Conservation (phyloP, 495 filamentous ascomycete species). For the Xylaria venustula region DNA sequence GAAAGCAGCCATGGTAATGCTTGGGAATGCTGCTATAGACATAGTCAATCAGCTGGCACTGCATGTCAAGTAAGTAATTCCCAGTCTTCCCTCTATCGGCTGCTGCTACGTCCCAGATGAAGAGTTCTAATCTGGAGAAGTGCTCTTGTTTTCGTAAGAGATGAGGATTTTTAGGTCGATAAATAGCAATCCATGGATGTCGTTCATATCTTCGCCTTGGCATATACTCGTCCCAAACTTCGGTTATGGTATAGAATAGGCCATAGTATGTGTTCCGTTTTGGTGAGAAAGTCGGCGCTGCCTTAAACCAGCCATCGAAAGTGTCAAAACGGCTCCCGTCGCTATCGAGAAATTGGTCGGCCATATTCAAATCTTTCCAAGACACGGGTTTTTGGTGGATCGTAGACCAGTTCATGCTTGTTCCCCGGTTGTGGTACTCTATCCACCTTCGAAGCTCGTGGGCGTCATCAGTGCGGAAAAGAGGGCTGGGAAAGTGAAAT, state of each 20-base stretch:
- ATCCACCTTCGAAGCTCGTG: constrained; percentile 16
- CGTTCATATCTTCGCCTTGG: constrained; percentile 17
- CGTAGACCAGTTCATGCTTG: constrained; percentile 10
- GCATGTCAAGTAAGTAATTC: constrained; percentile 35
- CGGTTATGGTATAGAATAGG: constrained; percentile 46
- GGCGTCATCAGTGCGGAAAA: constrained; percentile 9
- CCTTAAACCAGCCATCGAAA: constrained; percentile 37
- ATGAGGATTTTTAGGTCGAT: constrained; percentile 36
- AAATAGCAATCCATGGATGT: constrained; percentile 44
- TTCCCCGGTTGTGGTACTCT: background rate
- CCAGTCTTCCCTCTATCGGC: constrained; percentile 7
- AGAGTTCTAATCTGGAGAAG: constrained; percentile 30
- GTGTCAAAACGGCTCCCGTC: constrained; percentile 28
- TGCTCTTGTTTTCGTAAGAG: background rate
- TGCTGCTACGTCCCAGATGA: constrained; percentile 46
- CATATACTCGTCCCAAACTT: constrained; percentile 32
- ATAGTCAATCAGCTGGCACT: constrained; percentile 35
- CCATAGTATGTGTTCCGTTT: constrained; percentile 36
- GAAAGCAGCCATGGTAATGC: constrained; percentile 22
- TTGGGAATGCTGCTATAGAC: constrained; percentile 20
- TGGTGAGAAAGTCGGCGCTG: constrained; percentile 16
- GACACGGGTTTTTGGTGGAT: constrained; percentile 36
- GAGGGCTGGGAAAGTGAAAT: constrained; percentile 10
- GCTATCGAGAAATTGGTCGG: constrained; percentile 31
- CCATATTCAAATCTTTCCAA: constrained; percentile 37